These are phyloP conservation scores for Pythium volutum DNA, from an alignment of 352 stramenopile species.

Conservation along the genomic window DNA sequence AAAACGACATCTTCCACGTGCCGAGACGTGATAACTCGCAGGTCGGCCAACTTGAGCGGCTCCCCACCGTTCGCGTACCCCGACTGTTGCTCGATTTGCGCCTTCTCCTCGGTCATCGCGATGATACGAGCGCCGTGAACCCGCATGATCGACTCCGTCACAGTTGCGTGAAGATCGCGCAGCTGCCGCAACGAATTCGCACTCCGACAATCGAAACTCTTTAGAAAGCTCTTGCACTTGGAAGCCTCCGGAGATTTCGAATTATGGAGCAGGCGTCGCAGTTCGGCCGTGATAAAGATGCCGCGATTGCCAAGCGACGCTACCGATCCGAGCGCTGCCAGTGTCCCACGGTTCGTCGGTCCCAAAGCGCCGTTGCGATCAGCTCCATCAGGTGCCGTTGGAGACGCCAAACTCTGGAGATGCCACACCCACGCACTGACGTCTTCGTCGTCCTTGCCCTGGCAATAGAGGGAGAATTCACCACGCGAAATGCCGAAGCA, in stretches of 20 bases:
- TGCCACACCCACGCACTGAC: slow-evolving; percentile 85
- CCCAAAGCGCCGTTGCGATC: slow-evolving; percentile 24
- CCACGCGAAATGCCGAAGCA: slow-evolving; percentile 78
- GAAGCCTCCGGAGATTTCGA: slow-evolving; percentile 69
- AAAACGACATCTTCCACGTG: slow-evolving; percentile 86
- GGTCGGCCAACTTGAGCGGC: slow-evolving; percentile 48
- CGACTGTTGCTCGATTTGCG: slow-evolving; percentile 29
- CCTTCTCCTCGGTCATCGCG: slow-evolving; percentile 43
- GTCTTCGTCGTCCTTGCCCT: slow-evolving; percentile 79
- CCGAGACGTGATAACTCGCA: slow-evolving; percentile 58
- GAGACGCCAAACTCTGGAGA: slow-evolving; percentile 60
- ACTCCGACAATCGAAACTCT: slow-evolving; percentile 49
- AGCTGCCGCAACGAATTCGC: slow-evolving; percentile 47
- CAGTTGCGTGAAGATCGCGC: slow-evolving; percentile 53
- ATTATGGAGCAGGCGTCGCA: slow-evolving; percentile 72
- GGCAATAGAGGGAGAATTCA: slow-evolving; percentile 75
- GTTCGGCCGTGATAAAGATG: slow-evolving; percentile 81
- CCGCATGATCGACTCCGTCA: slow-evolving; percentile 64
- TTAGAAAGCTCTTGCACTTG: slow-evolving; percentile 68
- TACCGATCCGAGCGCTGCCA: slow-evolving; percentile 3
- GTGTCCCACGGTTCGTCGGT: slow-evolving; percentile 7
- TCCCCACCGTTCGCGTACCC: slow-evolving; percentile 14
- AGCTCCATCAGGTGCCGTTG: slow-evolving; percentile 24
- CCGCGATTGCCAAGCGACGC: slow-evolving; percentile 56
- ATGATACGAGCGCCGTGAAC: slow-evolving; percentile 62